These are phyloP conservation scores for Lyophyllum decastes DNA, from an alignment of 768 basidiomycete genomes.

Conservation along the genomic window DNA sequence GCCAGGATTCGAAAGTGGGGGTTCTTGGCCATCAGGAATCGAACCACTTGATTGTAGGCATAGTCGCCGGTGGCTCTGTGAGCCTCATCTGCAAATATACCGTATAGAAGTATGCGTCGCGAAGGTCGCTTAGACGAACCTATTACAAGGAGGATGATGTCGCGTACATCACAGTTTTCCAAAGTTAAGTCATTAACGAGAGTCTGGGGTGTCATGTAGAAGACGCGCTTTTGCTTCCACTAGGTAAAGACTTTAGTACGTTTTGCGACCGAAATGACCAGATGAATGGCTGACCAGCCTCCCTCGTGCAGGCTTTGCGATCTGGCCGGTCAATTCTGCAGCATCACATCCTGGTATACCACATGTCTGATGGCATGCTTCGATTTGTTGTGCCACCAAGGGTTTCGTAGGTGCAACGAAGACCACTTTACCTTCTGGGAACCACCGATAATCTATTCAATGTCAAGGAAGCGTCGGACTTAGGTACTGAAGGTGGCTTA, in stretches of 20 bases:
- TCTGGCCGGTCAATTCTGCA: constrained; percentile 83
- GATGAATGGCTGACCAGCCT: constrained; percentile 53
- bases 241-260: constrained; percentile 25
- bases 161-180: constrained; percentile 72
- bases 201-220: constrained; percentile 97
- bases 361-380: constrained; percentile 90
- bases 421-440: constrained; percentile 86
- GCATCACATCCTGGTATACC: constrained; percentile 90
- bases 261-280: not conserved
- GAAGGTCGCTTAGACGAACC: constrained; percentile 45
- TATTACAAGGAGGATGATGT: constrained; percentile 86
- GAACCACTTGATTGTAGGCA: constrained; percentile 86
- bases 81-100: constrained; percentile 74
- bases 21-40: constrained; percentile 92
- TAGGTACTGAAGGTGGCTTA: constrained; percentile 25
- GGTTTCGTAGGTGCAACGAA: constrained; percentile 98
- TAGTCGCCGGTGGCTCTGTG: constrained; percentile 94
- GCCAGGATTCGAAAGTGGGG: constrained; percentile 92
- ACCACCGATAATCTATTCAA: constrained; percentile 83
- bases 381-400: constrained; percentile 92
- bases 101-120: not conserved
- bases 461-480: not conserved
- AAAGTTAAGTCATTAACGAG: constrained; percentile 81
- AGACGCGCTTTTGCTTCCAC: constrained; percentile 85
- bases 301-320: constrained; percentile 50